Evolutionary conservation across 2,329 filamentous ascomycete species (phyloP).

Genomic region (Aspergillus luchuensis): DNA sequence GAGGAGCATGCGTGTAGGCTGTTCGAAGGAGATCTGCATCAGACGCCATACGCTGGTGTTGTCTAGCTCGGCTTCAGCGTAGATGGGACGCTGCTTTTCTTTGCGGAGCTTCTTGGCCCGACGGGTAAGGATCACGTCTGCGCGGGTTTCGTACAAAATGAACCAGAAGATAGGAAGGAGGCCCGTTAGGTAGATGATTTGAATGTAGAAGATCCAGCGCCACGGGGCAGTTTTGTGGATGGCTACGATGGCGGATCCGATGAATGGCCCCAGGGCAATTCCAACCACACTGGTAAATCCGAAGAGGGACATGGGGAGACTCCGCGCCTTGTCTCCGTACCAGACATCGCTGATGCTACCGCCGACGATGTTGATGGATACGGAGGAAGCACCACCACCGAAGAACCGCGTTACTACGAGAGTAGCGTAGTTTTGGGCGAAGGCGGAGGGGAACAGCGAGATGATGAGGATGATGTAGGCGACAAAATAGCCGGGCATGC

Average conservation of each 20-base stretch:
- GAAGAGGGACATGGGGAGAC: conserved; percentile 47
- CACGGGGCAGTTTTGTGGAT: conserved; percentile 39
- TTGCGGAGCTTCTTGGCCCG: conserved; percentile 44
- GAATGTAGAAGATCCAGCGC: conserved; percentile 51
- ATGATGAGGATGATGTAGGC: conserved; percentile 46
- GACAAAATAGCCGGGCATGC: conserved; percentile 48
- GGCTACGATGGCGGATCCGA: conserved; percentile 43
- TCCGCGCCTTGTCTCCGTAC: conserved; percentile 42
- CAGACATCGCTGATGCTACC: conserved; percentile 42
- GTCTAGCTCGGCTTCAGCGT: conserved; percentile 30
- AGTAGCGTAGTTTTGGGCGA: conserved; percentile 50
- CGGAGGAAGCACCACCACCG: conserved; percentile 47
- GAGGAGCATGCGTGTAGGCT: conserved; percentile 42
- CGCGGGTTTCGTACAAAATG: conserved; percentile 45
- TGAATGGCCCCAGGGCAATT: conserved; percentile 48
- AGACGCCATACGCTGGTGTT: conserved; percentile 27
- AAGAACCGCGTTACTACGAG: conserved; percentile 49
- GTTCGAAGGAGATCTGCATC: conserved; percentile 44
- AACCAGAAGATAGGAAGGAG: conserved; percentile 46
- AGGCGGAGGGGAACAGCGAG: conserved; percentile 46
- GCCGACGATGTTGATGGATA: conserved; percentile 46
- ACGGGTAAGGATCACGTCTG: conserved; percentile 45
- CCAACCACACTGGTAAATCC: conserved; percentile 48
- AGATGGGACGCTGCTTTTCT: conserved; percentile 35
- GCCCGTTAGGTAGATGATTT: conserved; percentile 48